A percentile compares a stretch with the other conserved stretches of the same genome.
Evolutionary conservation across 1,139 yeast species (phyloP).

Genomic region (Geotrichum australiense): DNA sequence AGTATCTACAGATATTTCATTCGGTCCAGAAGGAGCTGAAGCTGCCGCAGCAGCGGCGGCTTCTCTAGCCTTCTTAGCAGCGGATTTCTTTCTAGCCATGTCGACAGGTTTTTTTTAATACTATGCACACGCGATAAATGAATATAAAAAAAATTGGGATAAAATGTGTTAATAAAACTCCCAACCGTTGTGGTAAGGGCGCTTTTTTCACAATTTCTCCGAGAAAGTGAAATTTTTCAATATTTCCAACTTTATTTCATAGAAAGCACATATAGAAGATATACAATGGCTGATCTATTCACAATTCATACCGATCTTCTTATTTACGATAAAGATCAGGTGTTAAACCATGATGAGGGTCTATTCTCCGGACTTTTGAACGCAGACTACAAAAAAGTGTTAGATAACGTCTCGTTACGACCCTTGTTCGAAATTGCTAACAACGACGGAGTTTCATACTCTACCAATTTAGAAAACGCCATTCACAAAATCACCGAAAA

Average conservation of each 20-base stretch:
- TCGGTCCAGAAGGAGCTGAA: not conserved
- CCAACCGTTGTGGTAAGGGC: constrained; percentile 6
- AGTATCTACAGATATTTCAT: constrained; percentile 15
- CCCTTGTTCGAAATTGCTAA: constrained; percentile 6
- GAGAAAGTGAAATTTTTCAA: constrained; percentile 1
- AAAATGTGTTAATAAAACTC: constrained; percentile 1
- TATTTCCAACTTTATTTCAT: too few relatives aligned
- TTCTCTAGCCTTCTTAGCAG: constrained; percentile 68
- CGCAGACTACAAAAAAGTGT: constrained; percentile 8
- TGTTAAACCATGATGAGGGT: not conserved
- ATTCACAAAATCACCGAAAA: not conserved
- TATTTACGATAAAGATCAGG: constrained; percentile 12
- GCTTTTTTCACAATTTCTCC: not conserved
- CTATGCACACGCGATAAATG: too few relatives aligned
- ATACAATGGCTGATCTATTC: constrained; percentile 2
- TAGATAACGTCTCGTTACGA: constrained; percentile 7
- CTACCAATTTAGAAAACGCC: not conserved
- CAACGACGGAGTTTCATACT: constrained; percentile 2
- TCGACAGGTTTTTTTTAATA: too few relatives aligned
- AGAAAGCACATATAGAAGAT: too few relatives aligned
- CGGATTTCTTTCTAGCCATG: constrained; percentile 92
- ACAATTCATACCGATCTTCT: constrained; percentile 13
- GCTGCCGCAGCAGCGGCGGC: constrained; percentile 24
- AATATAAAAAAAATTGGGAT: not conserved
- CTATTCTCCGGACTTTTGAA: constrained; percentile 8